Percentiles rank a stretch among this genome's conserved stretches.
Evolutionary conservation across 352 stramenopile genomes (phyloP).

Genomic region (Albugo laibachii): DNA sequence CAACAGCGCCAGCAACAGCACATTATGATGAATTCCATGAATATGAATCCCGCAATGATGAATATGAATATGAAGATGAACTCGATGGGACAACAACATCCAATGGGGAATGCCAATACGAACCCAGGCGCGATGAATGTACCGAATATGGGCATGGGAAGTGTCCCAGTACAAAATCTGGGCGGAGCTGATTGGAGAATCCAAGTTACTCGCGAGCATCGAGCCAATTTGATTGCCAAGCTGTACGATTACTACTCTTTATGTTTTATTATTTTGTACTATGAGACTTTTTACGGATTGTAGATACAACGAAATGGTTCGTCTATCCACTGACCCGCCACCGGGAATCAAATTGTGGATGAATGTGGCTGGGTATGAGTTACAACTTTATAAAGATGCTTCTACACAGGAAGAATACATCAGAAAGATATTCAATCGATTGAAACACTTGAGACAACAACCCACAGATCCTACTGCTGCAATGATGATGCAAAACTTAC

Average conservation of each 20-base stretch:
- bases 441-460: slow-evolving; percentile 55
- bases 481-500: slow-evolving; percentile 34
- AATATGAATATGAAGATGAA: slow-evolving; percentile 24
- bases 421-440: slow-evolving; percentile 70
- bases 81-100: slow-evolving; percentile 2
- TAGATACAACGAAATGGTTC: slow-evolving; percentile 62
- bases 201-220: slow-evolving; percentile 60
- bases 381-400: slow-evolving; percentile 68
- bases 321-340: slow-evolving; percentile 52
- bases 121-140: slow-evolving; percentile 15
- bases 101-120: slow-evolving; percentile 8
- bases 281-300: slow-evolving; percentile 1
- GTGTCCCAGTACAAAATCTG: slow-evolving; percentile 8
- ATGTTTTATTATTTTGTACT: slow-evolving; percentile 4
- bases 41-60: slow-evolving; percentile 27
- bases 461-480: slow-evolving; percentile 50
- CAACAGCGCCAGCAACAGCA: slow-evolving; percentile 19
- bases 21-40: slow-evolving; percentile 42
- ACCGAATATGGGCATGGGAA: slow-evolving; percentile 9
- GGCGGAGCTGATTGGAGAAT: slow-evolving; percentile 49
- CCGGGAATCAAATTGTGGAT: slow-evolving; percentile 74
- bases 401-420: slow-evolving; percentile 74
- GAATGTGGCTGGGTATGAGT: slow-evolving; percentile 73
- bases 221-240: slow-evolving; percentile 67
- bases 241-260: slow-evolving; percentile 21